Evolutionary conservation across 129 eudicot species (phyloP).

Genomic region (Centaurea solstitialis): DNA sequence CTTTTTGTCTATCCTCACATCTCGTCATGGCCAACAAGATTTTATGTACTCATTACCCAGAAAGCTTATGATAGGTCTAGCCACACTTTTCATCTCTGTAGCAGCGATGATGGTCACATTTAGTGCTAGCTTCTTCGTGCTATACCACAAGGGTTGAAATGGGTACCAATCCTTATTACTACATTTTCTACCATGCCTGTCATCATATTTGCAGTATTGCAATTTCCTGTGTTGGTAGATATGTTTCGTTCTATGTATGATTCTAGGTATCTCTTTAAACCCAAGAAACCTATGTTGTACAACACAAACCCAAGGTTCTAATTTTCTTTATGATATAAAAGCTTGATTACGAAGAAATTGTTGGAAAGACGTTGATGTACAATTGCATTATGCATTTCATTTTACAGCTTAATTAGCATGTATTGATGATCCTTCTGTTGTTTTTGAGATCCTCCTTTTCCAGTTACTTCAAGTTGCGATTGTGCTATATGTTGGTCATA

Average conservation of each 20-base stretch:
- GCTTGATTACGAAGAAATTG: background rate
- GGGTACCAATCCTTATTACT: constrained; percentile 22
- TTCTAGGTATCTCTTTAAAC: too few relatives aligned
- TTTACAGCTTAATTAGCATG: background rate
- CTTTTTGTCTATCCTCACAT: constrained; percentile 25
- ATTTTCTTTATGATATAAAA: too few relatives aligned
- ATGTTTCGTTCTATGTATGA: too few relatives aligned
- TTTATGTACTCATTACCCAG: constrained; percentile 7
- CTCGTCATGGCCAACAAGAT: constrained; percentile 5
- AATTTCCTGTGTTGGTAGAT: too few relatives aligned
- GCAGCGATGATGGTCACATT: constrained; percentile 27
- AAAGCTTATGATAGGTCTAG: constrained; percentile 10
- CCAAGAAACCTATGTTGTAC: background rate
- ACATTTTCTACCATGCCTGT: background rate
- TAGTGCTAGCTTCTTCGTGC: constrained; percentile 26
- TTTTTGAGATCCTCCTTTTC: background rate
- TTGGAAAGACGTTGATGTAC: background rate
- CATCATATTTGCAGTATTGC: too few relatives aligned
- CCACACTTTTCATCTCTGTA: constrained; percentile 22
- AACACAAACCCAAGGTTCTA: background rate
- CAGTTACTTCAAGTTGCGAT: background rate
- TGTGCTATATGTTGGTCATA: background rate
- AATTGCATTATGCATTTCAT: background rate
- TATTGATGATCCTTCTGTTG: background rate
- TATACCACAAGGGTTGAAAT: constrained; percentile 16